Evolutionary conservation across 257 asterid genomes (phyloP), one percentile per base, ranked within the genome.

Genomic region (Scutellaria baicalensis): DNA sequence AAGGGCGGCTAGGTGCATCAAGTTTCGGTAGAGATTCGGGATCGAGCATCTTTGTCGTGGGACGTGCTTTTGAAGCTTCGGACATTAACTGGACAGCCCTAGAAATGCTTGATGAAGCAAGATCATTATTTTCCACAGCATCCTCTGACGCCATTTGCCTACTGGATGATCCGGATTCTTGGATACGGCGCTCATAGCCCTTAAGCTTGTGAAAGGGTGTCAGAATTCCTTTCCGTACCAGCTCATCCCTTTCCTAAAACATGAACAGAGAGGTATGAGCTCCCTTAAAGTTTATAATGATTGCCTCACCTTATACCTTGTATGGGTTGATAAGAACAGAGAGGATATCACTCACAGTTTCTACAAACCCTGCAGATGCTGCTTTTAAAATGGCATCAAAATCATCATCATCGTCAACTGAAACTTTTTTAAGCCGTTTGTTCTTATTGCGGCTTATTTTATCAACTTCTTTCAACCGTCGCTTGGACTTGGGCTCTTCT

Each of bases 121-220:
- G 82, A 70, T 76, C 87, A 50, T 74, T 77, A 56, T 49, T 70
- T 55, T 68, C 80, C 66, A 56, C 79, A 47, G 74, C 71, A 38
- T 66, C 78, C 66, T 77, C 88, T 6, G 66, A 70, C 59, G 13
- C 62, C 64, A 63, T 66, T 5, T 70, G 81, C 67, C 83, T 75
- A 70, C 77, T 83, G 43, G 93, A 86, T 71, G 89, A 74, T 49
- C 80, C 93, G 42, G 90, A 83, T 60, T 84, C 89, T 86, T 89
- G 85, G 70, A 93, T 83, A 68, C 93, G 85, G 21, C 97, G 96
- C 80, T 93, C 99, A 71, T 86, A 93, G 59, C 99, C 99, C 78
- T 85, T 87, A 77, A 93, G 95, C 84, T 78, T 85, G 88, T 91
- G 97, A 80, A 93, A 93, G 64, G 99, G 99, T 58, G 99, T 91